Base-by-base conservation (phyloP, 2,329 filamentous ascomycete species). In the Epichloe bromicola region DNA sequence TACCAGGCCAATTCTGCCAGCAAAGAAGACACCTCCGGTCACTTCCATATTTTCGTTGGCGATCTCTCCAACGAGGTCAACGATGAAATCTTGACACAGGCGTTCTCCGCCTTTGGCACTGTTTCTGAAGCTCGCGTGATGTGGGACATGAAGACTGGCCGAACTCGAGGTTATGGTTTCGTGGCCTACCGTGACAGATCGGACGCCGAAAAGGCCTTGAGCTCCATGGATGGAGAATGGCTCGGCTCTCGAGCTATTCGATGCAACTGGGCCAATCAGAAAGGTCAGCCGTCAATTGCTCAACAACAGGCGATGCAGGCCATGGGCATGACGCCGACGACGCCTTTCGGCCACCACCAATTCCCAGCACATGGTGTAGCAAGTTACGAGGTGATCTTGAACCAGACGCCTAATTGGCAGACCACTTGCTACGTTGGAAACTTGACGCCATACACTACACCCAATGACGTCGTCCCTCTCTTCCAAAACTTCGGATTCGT, bases 71-170 rank as follows among this genome's bases (percentile, higher is more conserved):
- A 98, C 64, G 93, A 98, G 69, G 93, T 98, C 67, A 98, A 98
- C 61, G 93, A 98, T 61, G 93, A 98, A 64, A 82, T 96, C 49
- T 78, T 98, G 20, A 75, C 86, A 15, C 90, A 96, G 69, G 93
- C 93, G 12, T 98, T 98, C 70, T 94, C 88, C 46, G 88, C 88
- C 43, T 98, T 97, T 67, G 93, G 93, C 40, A 88, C 83, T 12
- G 90, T 98, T 46, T 98, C 93, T 3, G 93, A 98, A 70, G 93
- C 93, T 54, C 89, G 93, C 62, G 93, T 98, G 57, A 98, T 98
- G 93, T 98, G 93, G 93, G 93, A 98, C 68, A 98, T 98, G 93
- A 98, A 98, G 79, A 98, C 93, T 37, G 93, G 93, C 59, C 85
- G 93, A 57, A 97, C 93, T 58, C 87, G 93, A 65, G 93, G 93